These are phyloP conservation scores for Darksidea phi DNA, from an alignment of 495 filamentous ascomycete genomes.

Conservation along the genomic window DNA sequence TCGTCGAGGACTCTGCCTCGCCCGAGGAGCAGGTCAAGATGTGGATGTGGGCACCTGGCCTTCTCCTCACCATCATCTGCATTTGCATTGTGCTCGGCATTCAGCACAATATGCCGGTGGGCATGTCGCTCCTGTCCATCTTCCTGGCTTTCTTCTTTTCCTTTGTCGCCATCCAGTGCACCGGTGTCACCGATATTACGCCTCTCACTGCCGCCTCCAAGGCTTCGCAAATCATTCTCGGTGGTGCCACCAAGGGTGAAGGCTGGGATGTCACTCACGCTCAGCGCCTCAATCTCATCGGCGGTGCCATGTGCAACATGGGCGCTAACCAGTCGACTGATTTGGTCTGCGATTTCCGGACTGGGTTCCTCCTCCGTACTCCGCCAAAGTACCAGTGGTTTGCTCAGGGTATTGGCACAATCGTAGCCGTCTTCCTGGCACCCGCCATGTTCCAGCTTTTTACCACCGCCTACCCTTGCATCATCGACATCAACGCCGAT, in stretches of 20 bases:
- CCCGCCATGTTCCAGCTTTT: slow-evolving; percentile 66
- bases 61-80: slow-evolving; percentile 53
- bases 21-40: slow-evolving; percentile 57
- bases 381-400: slow-evolving; percentile 63
- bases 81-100: slow-evolving; percentile 60
- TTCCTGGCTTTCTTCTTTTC: slow-evolving; percentile 66
- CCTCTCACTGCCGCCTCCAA: slow-evolving; percentile 65
- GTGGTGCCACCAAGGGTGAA: slow-evolving; percentile 56
- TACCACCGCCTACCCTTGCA: slow-evolving; percentile 64
- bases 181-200: slow-evolving; percentile 61
- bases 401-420: slow-evolving; percentile 59
- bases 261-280: slow-evolving; percentile 49
- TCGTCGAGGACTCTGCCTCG: slow-evolving; percentile 54
- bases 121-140: slow-evolving; percentile 60
- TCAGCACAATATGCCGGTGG: slow-evolving; percentile 61
- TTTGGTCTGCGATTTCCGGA: slow-evolving; percentile 60
- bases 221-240: slow-evolving; percentile 66
- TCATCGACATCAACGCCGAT: slow-evolving; percentile 47
- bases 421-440: slow-evolving; percentile 62
- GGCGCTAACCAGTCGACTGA: slow-evolving; percentile 58
- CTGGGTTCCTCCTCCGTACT: slow-evolving; percentile 62
- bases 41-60: slow-evolving; percentile 61
- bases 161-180: slow-evolving; percentile 66
- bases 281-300: slow-evolving; percentile 63
- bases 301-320: slow-evolving; percentile 58